A percentile compares a stretch with the other conserved stretches of the same genome.
These are phyloP conservation scores for Sarocladiaceae sp. DNA, from an alignment of 2,329 filamentous ascomycete genomes.

Conservation along the genomic window DNA sequence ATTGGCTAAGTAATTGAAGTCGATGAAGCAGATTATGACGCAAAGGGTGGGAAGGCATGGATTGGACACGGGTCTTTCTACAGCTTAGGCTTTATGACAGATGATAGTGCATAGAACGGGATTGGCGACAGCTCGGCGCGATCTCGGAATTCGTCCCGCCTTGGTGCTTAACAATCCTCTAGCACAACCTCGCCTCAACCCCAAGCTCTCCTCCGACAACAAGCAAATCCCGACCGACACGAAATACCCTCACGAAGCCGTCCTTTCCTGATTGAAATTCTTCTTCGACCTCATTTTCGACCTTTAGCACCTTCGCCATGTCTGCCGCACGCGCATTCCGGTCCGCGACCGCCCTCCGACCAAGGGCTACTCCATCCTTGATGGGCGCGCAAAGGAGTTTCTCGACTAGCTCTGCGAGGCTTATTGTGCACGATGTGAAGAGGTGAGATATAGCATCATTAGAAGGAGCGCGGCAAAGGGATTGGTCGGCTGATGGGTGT, in stretches of 20 bases:
- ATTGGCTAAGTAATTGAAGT: no score
- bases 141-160: neutral
- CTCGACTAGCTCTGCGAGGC: slow-evolving; percentile 33
- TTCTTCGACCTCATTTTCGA: neutral
- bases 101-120: no score
- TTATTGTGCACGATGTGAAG: slow-evolving; percentile 40
- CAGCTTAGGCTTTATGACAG: no score
- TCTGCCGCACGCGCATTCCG: slow-evolving; percentile 8
- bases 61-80: no score
- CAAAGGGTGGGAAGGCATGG: no score
- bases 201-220: slow-evolving; percentile 5
- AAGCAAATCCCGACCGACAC: no score
- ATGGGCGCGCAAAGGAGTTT: slow-evolving; percentile 20
- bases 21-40: no score
- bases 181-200: neutral
- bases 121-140: neutral
- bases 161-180: neutral
- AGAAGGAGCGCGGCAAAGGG: neutral
- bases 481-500: slow-evolving; percentile 2
- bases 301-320: slow-evolving; percentile 9
- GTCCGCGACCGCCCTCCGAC: neutral
- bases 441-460: slow-evolving; percentile 24
- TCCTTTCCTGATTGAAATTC: slow-evolving; percentile 4
- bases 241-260: no score
- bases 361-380: neutral